Conservation (phyloP, 1,284 basidiomycete genomes). For the Bondarzewia mesenterica region DNA sequence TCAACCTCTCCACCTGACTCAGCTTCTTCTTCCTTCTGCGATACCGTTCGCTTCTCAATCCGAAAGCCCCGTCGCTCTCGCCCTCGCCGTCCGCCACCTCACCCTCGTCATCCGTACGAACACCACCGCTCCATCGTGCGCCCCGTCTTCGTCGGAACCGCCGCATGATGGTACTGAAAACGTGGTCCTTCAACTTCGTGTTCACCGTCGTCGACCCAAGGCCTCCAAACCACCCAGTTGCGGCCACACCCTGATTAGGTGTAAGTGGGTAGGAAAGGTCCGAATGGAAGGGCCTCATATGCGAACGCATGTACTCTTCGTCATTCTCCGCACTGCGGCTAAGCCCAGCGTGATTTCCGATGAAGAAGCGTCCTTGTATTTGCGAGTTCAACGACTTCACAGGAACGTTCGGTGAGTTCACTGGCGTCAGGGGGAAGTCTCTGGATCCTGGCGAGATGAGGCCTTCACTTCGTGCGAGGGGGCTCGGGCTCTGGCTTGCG, state of each 20-base stretch:
- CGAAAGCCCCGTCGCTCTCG: slow-evolving; percentile 5
- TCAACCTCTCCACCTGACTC: slow-evolving; percentile 31
- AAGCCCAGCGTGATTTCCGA: neutral
- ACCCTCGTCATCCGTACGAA: slow-evolving; percentile 32
- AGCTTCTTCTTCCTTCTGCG: slow-evolving; percentile 23
- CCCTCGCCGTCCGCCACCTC: slow-evolving; percentile 33
- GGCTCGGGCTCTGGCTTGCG: slow-evolving; percentile 24
- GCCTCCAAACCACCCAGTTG: slow-evolving; percentile 61
- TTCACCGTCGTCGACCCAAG: slow-evolving; percentile 90
- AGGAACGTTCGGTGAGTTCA: slow-evolving; percentile 38
- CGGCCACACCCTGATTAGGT: slow-evolving; percentile 13
- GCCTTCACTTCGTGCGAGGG: slow-evolving; percentile 30
- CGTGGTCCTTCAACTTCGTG: slow-evolving; percentile 86
- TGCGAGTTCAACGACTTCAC: slow-evolving; percentile 7
- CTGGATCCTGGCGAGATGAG: neutral
- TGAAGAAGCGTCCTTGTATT: slow-evolving; percentile 5
- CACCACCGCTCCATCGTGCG: slow-evolving; percentile 26
- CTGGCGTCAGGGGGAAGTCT: slow-evolving; percentile 35
- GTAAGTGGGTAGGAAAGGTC: slow-evolving; percentile 20
- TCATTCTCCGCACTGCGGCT: slow-evolving; percentile 22
- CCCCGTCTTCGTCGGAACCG: slow-evolving; percentile 51
- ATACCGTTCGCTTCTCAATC: slow-evolving; percentile 25
- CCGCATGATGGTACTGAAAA: slow-evolving; percentile 80
- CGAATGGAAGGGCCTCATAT: slow-evolving; percentile 30
- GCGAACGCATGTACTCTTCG: slow-evolving; percentile 23